Conservation (phyloP, 495 filamentous ascomycete genomes). For the Podospora bellae-mahoneyi region DNA sequence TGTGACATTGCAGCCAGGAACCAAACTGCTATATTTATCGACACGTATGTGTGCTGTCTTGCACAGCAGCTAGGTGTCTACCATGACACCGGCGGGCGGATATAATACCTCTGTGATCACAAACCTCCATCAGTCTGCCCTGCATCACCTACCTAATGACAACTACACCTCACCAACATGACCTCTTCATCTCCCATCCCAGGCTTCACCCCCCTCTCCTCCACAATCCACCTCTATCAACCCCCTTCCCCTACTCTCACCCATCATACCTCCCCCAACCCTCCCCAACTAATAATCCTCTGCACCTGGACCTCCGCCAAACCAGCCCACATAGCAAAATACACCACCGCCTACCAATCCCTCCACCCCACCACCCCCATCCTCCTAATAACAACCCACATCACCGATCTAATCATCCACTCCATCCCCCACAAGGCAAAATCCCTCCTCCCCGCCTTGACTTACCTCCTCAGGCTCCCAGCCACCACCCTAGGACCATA, state of each 20-base stretch:
- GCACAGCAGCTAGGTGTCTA: background rate
- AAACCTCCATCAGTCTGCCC: background rate
- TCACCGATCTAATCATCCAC: slow-evolving; percentile 24
- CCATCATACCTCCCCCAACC: slow-evolving; percentile 1
- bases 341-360: slow-evolving; percentile 38
- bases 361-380: slow-evolving; percentile 41
- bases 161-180: background rate
- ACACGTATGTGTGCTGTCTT: background rate
- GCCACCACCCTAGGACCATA: background rate
- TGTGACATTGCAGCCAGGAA: background rate
- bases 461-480: slow-evolving; percentile 13
- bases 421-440: slow-evolving; percentile 17
- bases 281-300: slow-evolving; percentile 41
- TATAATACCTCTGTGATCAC: background rate
- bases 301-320: slow-evolving; percentile 43
- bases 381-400: slow-evolving; percentile 31
- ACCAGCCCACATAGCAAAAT: slow-evolving; percentile 43
- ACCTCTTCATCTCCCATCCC: slow-evolving; percentile 1
- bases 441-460: slow-evolving; percentile 19
- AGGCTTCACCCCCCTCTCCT: slow-evolving; percentile 15
- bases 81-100: background rate
- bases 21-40: background rate
- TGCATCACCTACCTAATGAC: no score
- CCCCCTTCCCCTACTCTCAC: slow-evolving; percentile 4
- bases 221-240: slow-evolving; percentile 20